Evolutionary conservation across 129 eudicot species (phyloP).

Genomic region (Flaveria bidentis): DNA sequence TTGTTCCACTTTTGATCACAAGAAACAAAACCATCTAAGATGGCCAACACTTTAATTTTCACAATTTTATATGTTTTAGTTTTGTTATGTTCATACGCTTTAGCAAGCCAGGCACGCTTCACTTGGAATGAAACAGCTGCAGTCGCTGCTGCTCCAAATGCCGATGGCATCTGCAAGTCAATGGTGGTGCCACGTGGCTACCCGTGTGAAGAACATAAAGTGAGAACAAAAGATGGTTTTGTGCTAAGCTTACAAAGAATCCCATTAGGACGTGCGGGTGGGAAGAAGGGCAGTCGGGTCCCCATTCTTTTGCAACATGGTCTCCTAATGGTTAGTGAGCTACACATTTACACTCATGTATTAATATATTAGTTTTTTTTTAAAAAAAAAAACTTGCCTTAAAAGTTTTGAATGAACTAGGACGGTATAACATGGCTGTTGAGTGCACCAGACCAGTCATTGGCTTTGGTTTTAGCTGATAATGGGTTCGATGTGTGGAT

Average conservation of each 20-base stretch:
- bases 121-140: slow-evolving; percentile 27
- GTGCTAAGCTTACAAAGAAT: slow-evolving; percentile 64
- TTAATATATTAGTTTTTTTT: background rate
- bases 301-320: slow-evolving; percentile 81
- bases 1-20: slow-evolving; percentile 27
- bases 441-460: slow-evolving; percentile 61
- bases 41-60: slow-evolving; percentile 39
- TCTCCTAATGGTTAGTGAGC: slow-evolving; percentile 49
- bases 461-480: slow-evolving; percentile 68
- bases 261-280: slow-evolving; percentile 50
- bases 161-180: slow-evolving; percentile 52
- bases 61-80: slow-evolving; percentile 20
- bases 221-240: slow-evolving; percentile 67
- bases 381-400: background rate
- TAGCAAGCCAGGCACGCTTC: slow-evolving; percentile 34
- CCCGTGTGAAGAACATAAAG: slow-evolving; percentile 64
- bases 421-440: slow-evolving; percentile 71
- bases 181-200: slow-evolving; percentile 61
- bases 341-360: background rate
- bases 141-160: slow-evolving; percentile 38
- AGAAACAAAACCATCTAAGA: slow-evolving; percentile 35
- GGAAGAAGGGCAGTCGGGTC: slow-evolving; percentile 34
- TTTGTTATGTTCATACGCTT: slow-evolving; percentile 39
- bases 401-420: slow-evolving; percentile 26
- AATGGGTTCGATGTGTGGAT: slow-evolving; percentile 76